Percentiles rank a stretch among this genome's conserved stretches.
Evolutionary conservation across 2,329 filamentous ascomycete genomes (phyloP).

Genomic region (Xylariaceae sp.): DNA sequence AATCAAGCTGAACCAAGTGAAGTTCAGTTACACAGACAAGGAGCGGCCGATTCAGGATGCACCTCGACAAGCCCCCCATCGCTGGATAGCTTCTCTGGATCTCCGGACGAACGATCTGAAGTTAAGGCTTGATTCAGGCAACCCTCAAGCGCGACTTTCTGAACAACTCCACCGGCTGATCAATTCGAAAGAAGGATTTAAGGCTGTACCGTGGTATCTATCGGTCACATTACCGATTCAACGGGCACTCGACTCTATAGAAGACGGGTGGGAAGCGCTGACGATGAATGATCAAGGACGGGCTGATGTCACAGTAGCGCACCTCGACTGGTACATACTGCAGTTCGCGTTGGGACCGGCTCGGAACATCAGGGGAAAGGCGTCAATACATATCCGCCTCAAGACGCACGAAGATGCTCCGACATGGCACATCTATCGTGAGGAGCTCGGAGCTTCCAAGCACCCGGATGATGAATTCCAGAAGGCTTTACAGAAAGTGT

Average conservation of each 20-base stretch:
- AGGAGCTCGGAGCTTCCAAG: constrained; percentile 21
- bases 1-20: constrained; percentile 58
- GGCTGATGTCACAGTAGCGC: constrained; percentile 49
- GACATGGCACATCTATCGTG: constrained; percentile 49
- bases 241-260: constrained; percentile 56
- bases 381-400: constrained; percentile 52
- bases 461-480: constrained; percentile 29
- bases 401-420: constrained; percentile 43
- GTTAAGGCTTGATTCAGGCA: constrained; percentile 57
- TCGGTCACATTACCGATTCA: constrained; percentile 63
- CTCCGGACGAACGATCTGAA: constrained; percentile 52
- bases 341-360: constrained; percentile 43
- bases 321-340: constrained; percentile 55
- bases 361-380: constrained; percentile 30
- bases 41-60: constrained; percentile 19
- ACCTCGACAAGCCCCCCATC: constrained; percentile 21
- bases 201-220: constrained; percentile 51
- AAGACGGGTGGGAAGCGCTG: constrained; percentile 47
- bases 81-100: constrained; percentile 55
- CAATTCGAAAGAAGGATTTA: constrained; percentile 42
- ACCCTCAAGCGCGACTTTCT: constrained; percentile 63
- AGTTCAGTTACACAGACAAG: constrained; percentile 61
- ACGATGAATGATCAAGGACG: constrained; percentile 41
- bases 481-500: constrained; percentile 26
- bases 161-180: constrained; percentile 55